Evolutionary conservation across 106 monocot species (phyloP).

Genomic region (Acanthochlamys bracteata): DNA sequence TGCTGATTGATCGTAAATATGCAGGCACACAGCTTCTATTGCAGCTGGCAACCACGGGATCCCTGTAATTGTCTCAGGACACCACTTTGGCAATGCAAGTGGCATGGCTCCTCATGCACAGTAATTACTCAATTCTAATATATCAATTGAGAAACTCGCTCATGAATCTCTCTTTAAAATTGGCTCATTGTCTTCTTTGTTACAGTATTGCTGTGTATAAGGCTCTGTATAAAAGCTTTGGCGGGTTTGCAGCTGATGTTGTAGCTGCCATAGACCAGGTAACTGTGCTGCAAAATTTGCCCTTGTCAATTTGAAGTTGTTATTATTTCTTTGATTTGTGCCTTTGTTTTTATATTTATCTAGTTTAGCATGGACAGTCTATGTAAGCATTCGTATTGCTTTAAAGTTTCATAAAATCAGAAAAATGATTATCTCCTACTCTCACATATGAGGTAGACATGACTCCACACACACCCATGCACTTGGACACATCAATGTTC

Average conservation of each 20-base stretch:
- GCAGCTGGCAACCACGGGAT: conserved; percentile 94
- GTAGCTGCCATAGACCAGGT: conserved; percentile 99
- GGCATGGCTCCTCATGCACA: conserved; percentile 99
- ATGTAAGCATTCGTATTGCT: too few relatives aligned
- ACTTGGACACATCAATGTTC: too few relatives aligned
- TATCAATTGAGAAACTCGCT: background rate
- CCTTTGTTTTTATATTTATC: background rate
- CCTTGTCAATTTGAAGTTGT: background rate
- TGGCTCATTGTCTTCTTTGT: conserved; percentile 6
- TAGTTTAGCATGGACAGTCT: too few relatives aligned
- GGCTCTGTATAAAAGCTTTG: conserved; percentile 92
- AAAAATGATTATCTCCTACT: too few relatives aligned
- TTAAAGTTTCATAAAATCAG: too few relatives aligned
- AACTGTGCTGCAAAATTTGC: background rate
- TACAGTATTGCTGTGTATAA: conserved; percentile 94
- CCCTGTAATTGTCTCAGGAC: conserved; percentile 77
- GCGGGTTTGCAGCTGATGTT: conserved; percentile 97
- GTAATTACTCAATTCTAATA: conserved; percentile 35
- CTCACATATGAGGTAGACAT: too few relatives aligned
- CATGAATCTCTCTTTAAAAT: background rate
- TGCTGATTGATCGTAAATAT: background rate
- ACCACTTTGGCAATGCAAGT: conserved; percentile 94
- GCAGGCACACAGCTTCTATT: conserved; percentile 89
- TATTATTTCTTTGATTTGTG: background rate
- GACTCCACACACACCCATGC: too few relatives aligned